phyloP scores from a whole-genome alignment of 139 green algal species.

The Chlamydomonas urium region DNA sequence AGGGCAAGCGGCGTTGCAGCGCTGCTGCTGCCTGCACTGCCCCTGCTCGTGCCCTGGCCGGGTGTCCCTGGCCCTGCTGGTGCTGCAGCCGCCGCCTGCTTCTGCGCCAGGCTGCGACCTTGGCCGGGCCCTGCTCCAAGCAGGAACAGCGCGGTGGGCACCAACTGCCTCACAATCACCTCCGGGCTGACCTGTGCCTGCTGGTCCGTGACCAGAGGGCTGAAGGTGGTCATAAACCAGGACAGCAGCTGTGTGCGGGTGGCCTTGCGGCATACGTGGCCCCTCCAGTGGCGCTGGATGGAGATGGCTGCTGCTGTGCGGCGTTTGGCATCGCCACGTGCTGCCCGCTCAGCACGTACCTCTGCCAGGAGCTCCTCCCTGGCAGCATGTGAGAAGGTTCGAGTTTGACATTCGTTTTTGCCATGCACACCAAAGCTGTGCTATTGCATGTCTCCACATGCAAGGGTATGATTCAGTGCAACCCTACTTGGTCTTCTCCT shows the following conservation, averaged over 20 bases:
- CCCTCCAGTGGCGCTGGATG: slow-evolving; percentile 44
- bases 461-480: no score
- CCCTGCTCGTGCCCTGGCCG: not conserved
- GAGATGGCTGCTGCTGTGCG: slow-evolving; percentile 16
- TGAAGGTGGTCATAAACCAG: slow-evolving; percentile 22
- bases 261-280: slow-evolving; percentile 1
- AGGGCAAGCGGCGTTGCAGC: not conserved
- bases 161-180: not conserved
- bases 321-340: slow-evolving; percentile 16
- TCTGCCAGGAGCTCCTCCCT: no score
- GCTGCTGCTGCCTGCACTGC: not conserved
- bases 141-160: slow-evolving; percentile 2
- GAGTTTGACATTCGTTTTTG: no score
- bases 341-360: no score
- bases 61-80: not conserved
- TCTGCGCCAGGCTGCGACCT: not conserved
- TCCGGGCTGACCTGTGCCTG: not conserved
- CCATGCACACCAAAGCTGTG: no score
- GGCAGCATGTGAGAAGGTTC: no score
- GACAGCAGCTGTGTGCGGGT: slow-evolving; percentile 5
- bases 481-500: not conserved
- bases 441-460: no score
- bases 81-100: not conserved
- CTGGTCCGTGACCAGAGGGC: slow-evolving; percentile 5
- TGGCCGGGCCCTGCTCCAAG: not conserved